phyloP scores from a whole-genome alignment of 2,329 filamentous ascomycete genomes.

The Tolypocladium endophyticum region DNA sequence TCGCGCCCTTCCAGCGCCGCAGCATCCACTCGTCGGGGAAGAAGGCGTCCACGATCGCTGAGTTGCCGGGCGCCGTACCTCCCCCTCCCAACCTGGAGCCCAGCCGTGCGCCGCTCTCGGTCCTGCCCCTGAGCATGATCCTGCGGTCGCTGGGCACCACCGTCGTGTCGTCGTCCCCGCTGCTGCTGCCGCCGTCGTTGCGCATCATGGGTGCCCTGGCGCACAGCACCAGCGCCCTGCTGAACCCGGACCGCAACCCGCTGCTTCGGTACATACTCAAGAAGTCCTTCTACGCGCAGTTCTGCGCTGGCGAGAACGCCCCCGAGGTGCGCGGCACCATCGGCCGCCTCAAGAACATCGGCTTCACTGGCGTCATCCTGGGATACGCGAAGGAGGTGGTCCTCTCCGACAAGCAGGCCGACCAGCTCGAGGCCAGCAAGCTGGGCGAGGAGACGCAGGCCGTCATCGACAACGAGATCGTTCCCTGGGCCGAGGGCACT shows the following conservation, averaged over 20 bases:
- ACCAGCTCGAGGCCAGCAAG: constrained; percentile 30
- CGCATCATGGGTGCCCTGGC: constrained; percentile 59
- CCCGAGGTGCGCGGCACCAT: constrained; percentile 59
- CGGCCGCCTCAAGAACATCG: constrained; percentile 55
- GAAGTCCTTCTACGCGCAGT: constrained; percentile 81
- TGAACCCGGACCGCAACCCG: constrained; percentile 68
- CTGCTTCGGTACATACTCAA: constrained; percentile 62
- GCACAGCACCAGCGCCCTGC: constrained; percentile 51
- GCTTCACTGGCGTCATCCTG: constrained; percentile 75
- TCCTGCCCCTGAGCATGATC: constrained; percentile 56
- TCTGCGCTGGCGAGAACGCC: constrained; percentile 72
- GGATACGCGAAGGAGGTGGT: constrained; percentile 79
- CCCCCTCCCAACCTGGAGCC: constrained; percentile 14
- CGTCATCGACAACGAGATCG: constrained; percentile 48
- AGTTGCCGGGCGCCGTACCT: constrained; percentile 17
- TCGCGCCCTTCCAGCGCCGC: constrained; percentile 8
- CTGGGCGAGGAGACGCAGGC: constrained; percentile 37
- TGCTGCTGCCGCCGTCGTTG: constrained; percentile 61
- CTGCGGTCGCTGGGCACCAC: constrained; percentile 61
- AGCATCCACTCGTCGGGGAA: constrained; percentile 25
- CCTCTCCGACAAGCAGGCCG: constrained; percentile 43
- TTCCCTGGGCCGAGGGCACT: constrained; percentile 63
- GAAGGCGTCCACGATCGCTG: constrained; percentile 22
- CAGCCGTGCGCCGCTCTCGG: constrained; percentile 42
- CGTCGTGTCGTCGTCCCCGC: constrained; percentile 56